Evolutionary conservation across 495 filamentous ascomycete species (phyloP).

Genomic region (Wilcoxina mikolae): DNA sequence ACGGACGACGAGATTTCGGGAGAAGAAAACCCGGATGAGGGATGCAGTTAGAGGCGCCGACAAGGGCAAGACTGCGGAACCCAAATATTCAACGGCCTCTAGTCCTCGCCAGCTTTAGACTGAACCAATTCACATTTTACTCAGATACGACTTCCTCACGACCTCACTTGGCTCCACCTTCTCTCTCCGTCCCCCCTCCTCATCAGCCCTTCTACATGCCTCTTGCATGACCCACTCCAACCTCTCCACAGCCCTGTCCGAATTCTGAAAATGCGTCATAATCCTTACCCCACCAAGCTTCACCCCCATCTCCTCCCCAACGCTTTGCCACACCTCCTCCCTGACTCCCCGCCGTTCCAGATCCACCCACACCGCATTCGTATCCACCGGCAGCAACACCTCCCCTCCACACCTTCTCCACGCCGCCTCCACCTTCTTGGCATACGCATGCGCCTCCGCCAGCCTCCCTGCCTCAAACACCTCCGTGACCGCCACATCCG

Average conservation of each 20-base stretch:
- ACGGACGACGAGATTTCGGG: too few relatives aligned
- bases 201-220: slow-evolving; percentile 12
- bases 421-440: slow-evolving; percentile 46
- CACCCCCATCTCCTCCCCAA: slow-evolving; percentile 39
- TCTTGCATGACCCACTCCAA: slow-evolving; percentile 38
- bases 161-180: neutral
- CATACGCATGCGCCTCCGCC: slow-evolving; percentile 43
- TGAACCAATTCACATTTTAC: neutral
- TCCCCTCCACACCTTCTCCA: slow-evolving; percentile 52
- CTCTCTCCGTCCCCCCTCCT: neutral
- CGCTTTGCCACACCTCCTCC: slow-evolving; percentile 37
- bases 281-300: slow-evolving; percentile 39
- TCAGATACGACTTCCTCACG: neutral
- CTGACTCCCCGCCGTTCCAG: slow-evolving; percentile 39
- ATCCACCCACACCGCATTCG: slow-evolving; percentile 92
- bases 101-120: too few relatives aligned
- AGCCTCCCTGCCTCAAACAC: slow-evolving; percentile 60
- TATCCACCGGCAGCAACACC: slow-evolving; percentile 51
- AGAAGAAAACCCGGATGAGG: too few relatives aligned
- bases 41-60: too few relatives aligned
- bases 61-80: too few relatives aligned
- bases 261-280: slow-evolving; percentile 53
- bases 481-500: slow-evolving; percentile 47
- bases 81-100: too few relatives aligned
- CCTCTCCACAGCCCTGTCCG: slow-evolving; percentile 36